A percentile compares a stretch with the other conserved stretches of the same genome.
These are phyloP conservation scores for Leccinellum rugosiceps DNA, from an alignment of 768 basidiomycete genomes.

Conservation along the genomic window DNA sequence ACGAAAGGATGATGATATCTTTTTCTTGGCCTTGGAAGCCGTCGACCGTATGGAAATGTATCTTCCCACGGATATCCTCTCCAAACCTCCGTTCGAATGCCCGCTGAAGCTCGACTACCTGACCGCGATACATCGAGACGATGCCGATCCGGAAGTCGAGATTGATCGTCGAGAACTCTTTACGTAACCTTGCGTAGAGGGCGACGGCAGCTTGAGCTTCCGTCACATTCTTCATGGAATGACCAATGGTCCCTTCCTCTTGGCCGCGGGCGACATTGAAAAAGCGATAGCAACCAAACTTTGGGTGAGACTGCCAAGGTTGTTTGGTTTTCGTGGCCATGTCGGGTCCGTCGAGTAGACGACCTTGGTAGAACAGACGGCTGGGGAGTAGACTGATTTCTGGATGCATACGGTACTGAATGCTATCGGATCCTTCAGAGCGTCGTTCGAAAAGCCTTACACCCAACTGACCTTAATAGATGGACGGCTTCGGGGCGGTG, in stretches of 20 bases:
- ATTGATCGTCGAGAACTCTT: slow-evolving; percentile 56
- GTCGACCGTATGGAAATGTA: slow-evolving; percentile 97
- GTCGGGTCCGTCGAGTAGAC: slow-evolving; percentile 79
- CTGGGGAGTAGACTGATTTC: slow-evolving; percentile 91
- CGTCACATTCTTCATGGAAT: slow-evolving; percentile 70
- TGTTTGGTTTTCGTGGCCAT: slow-evolving; percentile 82
- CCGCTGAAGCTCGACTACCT: slow-evolving; percentile 70
- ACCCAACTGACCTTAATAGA: slow-evolving; percentile 68
- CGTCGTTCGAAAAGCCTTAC: neutral
- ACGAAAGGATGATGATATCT: slow-evolving; percentile 95
- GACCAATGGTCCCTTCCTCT: slow-evolving; percentile 53
- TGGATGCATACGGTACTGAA: slow-evolving; percentile 99
- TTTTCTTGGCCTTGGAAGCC: slow-evolving; percentile 99
- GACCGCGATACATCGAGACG: slow-evolving; percentile 94
- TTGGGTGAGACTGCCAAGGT: slow-evolving; percentile 78
- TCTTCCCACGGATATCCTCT: slow-evolving; percentile 56
- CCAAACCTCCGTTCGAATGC: slow-evolving; percentile 75
- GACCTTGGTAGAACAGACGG: slow-evolving; percentile 77
- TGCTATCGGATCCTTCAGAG: slow-evolving; percentile 45
- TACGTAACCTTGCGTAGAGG: slow-evolving; percentile 67
- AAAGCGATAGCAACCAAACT: slow-evolving; percentile 87
- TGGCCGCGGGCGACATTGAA: slow-evolving; percentile 71
- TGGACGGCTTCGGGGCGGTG: slow-evolving; percentile 81
- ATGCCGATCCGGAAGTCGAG: slow-evolving; percentile 61
- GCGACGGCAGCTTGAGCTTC: slow-evolving; percentile 77